A percentile compares a stretch with the other conserved stretches of the same genome.
phyloP scores from a whole-genome alignment of 306 rosid genomes.

The Styphnolobium japonicum region DNA sequence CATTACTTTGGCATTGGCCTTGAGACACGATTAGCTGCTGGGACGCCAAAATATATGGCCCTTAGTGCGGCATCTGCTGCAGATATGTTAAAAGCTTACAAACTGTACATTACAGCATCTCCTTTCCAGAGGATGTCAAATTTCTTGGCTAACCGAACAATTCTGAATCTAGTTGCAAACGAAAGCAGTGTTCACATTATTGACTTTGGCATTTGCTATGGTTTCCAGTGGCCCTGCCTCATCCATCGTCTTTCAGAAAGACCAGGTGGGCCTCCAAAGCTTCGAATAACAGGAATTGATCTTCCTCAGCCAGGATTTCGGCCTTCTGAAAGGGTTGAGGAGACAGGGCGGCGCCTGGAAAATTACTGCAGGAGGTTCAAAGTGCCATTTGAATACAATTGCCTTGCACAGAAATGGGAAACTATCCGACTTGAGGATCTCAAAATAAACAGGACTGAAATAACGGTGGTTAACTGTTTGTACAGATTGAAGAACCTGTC shows the following conservation, averaged over 20 bases:
- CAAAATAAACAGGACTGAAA: conserved; percentile 46
- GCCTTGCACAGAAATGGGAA: conserved; percentile 75
- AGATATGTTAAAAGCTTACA: conserved; percentile 58
- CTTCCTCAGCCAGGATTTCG: conserved; percentile 73
- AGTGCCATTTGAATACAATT: conserved; percentile 58
- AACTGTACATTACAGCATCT: conserved; percentile 50
- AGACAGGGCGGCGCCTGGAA: conserved; percentile 52
- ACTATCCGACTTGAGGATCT: conserved; percentile 56
- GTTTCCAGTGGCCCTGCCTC: conserved; percentile 84
- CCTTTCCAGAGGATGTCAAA: conserved; percentile 65
- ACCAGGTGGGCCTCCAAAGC: conserved; percentile 60
- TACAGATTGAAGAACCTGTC: conserved; percentile 56
- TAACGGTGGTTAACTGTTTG: conserved; percentile 62
- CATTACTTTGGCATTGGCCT: conserved; percentile 71
- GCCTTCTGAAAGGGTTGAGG: conserved; percentile 71
- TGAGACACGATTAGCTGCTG: conserved; percentile 56
- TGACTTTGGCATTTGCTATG: conserved; percentile 75
- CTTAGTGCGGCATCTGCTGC: conserved; percentile 41
- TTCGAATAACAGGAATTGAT: conserved; percentile 70
- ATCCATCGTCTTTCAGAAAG: conserved; percentile 67
- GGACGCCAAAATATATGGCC: conserved; percentile 33
- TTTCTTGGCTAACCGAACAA: conserved; percentile 58
- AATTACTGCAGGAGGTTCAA: conserved; percentile 65
- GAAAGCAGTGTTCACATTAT: conserved; percentile 55
- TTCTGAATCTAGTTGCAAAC: conserved; percentile 36